Base-by-base conservation (phyloP, 2,329 filamentous ascomycete species). In the Exophiala xenobiotica region DNA sequence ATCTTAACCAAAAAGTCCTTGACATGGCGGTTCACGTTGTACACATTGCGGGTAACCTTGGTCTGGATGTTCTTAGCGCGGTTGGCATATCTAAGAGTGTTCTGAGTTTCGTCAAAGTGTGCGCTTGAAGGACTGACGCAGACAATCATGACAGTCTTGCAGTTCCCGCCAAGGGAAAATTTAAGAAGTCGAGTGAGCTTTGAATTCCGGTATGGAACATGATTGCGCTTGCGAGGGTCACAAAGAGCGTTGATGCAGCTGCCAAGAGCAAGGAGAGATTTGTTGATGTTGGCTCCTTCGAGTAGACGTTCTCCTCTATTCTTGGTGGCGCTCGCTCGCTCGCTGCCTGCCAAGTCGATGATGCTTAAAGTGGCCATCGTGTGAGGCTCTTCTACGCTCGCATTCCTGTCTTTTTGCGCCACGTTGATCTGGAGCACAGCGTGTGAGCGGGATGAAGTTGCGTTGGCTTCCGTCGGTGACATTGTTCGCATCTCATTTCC, bases 1-100 rank as follows among this genome's bases (percentile, higher is more conserved):
- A 99, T 99, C 79, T 97, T 97, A 76, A 96, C 93, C 68, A 99
- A 74, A 73, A 96, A 99, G 71, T 99, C 93, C 75, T 99, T 99
- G 65, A 99, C 93, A 72, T 99, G 93, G 56, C 93, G 87, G 69
- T 99, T 96, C 58, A 99, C 93, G 68, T 99, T 99, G 75, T 95
- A 99, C 19, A 97, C 91, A 67, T 99, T 99, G 64, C 91, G 85
- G n/a, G 93, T 96, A 51, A 96, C 90, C 78, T 99, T 99, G 53
- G 93, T 99, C 58, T 97, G 95, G 67, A 99, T 99, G 65, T 99
- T 99, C 81, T 99, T 99, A 53, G 93, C 93, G 61, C 93, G 82
- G 70, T 99, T 97, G 43, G 93, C 93, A 65, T 99, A 99, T 63
- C 95, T 88, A 14, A 99, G 78, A 0, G 93, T 99, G 70, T 99